A percentile compares a stretch with the other conserved stretches of the same genome.
phyloP scores from a whole-genome alignment of 2,329 filamentous ascomycete species.

The Elsinoe arachidis region DNA sequence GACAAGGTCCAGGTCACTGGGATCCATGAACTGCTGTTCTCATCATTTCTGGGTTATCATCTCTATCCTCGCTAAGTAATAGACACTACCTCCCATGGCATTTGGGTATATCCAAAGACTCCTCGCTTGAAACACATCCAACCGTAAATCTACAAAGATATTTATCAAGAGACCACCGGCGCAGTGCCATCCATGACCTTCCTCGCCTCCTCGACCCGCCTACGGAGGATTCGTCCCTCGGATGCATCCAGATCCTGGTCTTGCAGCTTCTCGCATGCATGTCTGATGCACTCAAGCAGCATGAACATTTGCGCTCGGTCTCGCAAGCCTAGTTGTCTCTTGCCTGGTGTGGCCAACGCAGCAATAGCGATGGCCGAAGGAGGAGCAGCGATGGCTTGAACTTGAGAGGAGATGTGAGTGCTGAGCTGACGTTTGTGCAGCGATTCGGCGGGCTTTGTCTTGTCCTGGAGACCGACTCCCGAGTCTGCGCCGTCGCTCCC shows the following conservation, averaged over 20 bases:
- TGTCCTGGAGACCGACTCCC: slow-evolving; percentile 21
- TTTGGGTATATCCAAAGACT: neutral
- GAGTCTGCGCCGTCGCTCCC: slow-evolving; percentile 26
- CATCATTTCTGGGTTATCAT: too few species aligned
- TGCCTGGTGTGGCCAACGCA: slow-evolving; percentile 32
- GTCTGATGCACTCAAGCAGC: slow-evolving; percentile 45
- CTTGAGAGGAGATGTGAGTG: slow-evolving; percentile 23
- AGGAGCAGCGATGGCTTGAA: slow-evolving; percentile 26
- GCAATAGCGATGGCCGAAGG: slow-evolving; percentile 29
- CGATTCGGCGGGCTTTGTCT: slow-evolving; percentile 28
- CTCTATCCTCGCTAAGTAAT: too few species aligned
- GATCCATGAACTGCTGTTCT: neutral
- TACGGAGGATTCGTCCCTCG: slow-evolving; percentile 56
- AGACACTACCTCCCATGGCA: too few species aligned
- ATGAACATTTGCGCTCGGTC: slow-evolving; percentile 47
- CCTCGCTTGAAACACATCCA: neutral
- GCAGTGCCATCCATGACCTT: slow-evolving; percentile 58
- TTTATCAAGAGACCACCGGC: slow-evolving; percentile 1
- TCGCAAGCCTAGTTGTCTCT: slow-evolving; percentile 39
- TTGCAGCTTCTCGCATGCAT: slow-evolving; percentile 45
- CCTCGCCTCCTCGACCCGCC: slow-evolving; percentile 66
- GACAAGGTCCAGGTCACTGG: neutral
- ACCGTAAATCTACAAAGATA: neutral
- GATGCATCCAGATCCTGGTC: slow-evolving; percentile 39
- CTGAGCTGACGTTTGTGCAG: slow-evolving; percentile 24